Percentiles rank a stretch among this genome's conserved stretches.
Conservation (phyloP, 208 protist genomes). For the Wallacemonas collosoma region DNA sequence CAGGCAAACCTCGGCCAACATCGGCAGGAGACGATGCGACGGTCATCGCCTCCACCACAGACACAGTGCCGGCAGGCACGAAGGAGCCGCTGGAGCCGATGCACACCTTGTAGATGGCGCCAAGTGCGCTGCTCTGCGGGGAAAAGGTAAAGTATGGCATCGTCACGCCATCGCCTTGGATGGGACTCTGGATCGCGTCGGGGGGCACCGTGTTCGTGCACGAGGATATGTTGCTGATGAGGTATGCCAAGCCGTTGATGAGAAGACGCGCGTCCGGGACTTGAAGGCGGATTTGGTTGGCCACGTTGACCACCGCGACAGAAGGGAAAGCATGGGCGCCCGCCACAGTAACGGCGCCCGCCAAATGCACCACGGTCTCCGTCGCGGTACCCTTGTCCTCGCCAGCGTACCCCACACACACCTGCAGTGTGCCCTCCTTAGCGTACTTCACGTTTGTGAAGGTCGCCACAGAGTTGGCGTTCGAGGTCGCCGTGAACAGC, state of each 20-base stretch:
- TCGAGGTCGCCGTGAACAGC: slow-evolving; percentile 34
- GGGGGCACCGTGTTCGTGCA: slow-evolving; percentile 20
- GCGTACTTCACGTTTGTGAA: slow-evolving; percentile 21
- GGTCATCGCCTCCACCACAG: slow-evolving; percentile 25
- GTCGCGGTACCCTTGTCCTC: slow-evolving; percentile 29
- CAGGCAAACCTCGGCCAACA: slow-evolving; percentile 30
- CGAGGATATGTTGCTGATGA: slow-evolving; percentile 9
- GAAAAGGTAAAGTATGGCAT: slow-evolving; percentile 34
- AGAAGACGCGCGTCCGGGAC: slow-evolving; percentile 42
- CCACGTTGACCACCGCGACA: slow-evolving; percentile 27
- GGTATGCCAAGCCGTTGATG: slow-evolving; percentile 22
- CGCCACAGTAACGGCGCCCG: slow-evolving; percentile 23
- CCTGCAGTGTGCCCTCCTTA: slow-evolving; percentile 21
- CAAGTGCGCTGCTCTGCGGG: slow-evolving; percentile 10
- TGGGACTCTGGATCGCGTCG: slow-evolving; percentile 18
- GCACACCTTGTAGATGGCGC: slow-evolving; percentile 38
- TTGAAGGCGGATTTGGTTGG: slow-evolving; percentile 45
- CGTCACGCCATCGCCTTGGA: slow-evolving; percentile 1
- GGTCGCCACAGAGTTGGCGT: slow-evolving; percentile 30
- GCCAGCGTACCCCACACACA: slow-evolving; percentile 64
- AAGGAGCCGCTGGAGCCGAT: slow-evolving; percentile 25
- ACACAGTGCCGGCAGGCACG: slow-evolving; percentile 31
- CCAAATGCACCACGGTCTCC: slow-evolving; percentile 24
- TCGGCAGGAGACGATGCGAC: slow-evolving; percentile 25
- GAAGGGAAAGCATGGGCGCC: slow-evolving; percentile 25